Evolutionary conservation across 352 stramenopile species (phyloP), one percentile per base, ranked within the genome.

Genomic region (Globisporangium perplexum): DNA sequence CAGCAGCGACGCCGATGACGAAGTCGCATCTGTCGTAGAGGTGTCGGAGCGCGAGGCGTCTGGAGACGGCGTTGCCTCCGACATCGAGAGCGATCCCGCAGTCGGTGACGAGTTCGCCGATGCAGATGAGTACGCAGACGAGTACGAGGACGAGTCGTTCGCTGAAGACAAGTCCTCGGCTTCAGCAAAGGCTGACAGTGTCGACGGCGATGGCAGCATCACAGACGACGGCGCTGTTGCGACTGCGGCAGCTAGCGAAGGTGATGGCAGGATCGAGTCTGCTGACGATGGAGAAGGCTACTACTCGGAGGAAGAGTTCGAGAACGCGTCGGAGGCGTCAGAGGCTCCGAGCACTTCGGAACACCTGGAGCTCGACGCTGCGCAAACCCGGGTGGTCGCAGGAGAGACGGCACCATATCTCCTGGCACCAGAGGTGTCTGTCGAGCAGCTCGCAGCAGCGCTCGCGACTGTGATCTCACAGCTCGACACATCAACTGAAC

Each of bases 111-210:
- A 46, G 33, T 28, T 24, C 31, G n/a, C 17, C 12, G 45, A 38
- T 48, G n/a, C 48, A 28, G 60, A 55, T 20, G 62, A 63, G 10
- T 69, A 66, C 12, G 65, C 66, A 38, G 53, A 68, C 23, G 68
- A 71, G 8, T 77, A 80, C 24, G 62, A 66, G n/a, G 67, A 82
- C 30, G 75, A 82, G 30, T 73, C 68, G 7, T 86, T 84, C 38
- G 71, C 73, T 22, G 66, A 68, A 39, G 63, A 23, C 14, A 59
- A 69, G 3, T 65, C 63, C 20, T 41, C 44, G 33, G 18, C 44
- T 2, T 67, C 54, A 14, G 28, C 22, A 23, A 22, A 55, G 57
- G 50, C 45, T 51, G 30, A 57, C 18, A 43, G 3, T 41, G 14
- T 36, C 3, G 17, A 26, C 17, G 18, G 20, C 5, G 44, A 60